Conservation (phyloP, 805 yeast species). For the Lachancea mirantina region DNA sequence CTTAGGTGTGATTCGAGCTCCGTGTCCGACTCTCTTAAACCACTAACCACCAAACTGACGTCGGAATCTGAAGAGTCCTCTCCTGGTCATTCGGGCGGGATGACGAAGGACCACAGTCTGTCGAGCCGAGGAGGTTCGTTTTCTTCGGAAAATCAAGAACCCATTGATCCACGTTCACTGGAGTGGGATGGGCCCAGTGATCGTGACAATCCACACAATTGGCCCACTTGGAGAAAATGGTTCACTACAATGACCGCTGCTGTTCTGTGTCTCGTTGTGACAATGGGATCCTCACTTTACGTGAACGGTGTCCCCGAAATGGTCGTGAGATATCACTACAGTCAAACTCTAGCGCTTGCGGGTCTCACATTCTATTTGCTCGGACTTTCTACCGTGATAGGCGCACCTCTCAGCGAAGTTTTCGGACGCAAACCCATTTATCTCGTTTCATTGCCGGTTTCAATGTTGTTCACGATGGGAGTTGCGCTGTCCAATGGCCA, state of each 20-base stretch:
- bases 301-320: conserved; percentile 59
- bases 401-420: conserved; percentile 67
- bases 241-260: conserved; percentile 58
- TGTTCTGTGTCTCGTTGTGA: conserved; percentile 55
- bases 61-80: no score
- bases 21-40: no score
- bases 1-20: no score
- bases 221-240: conserved; percentile 64
- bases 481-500: conserved; percentile 54
- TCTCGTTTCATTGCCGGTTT: conserved; percentile 49
- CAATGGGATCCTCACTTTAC: conserved; percentile 69
- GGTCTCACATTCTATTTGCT: conserved; percentile 65
- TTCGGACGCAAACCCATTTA: conserved; percentile 63
- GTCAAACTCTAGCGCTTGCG: conserved; percentile 53
- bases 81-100: no score
- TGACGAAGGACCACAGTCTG: no score
- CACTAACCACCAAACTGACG: no score
- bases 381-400: conserved; percentile 67
- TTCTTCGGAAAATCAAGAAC: no score
- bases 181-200: conserved; percentile 62
- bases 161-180: conserved; percentile 34
- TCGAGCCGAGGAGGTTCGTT: no score
- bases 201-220: conserved; percentile 58
- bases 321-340: conserved; percentile 40
- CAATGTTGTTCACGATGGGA: conserved; percentile 69